These are phyloP conservation scores for Parasitella parasitica DNA, from an alignment of 371 early-diverging fungal genomes.

Conservation along the genomic window DNA sequence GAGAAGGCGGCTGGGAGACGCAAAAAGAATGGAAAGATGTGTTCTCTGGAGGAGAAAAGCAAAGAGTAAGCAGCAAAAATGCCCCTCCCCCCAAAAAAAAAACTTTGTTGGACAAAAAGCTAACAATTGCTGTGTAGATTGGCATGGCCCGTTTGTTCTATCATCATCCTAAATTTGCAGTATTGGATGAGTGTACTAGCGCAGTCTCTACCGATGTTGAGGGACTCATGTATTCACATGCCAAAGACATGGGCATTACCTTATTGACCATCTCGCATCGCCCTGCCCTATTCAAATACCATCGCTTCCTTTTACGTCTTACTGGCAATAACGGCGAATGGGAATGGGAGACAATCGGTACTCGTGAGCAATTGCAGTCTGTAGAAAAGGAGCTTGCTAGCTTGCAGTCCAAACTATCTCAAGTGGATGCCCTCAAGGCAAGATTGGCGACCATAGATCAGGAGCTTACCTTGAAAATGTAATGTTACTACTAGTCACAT, in stretches of 20 bases:
- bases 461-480: constrained; percentile 54
- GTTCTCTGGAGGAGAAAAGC: constrained; percentile 91
- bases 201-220: constrained; percentile 90
- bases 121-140: constrained; percentile 52
- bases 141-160: constrained; percentile 78
- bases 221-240: constrained; percentile 86
- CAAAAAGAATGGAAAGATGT: constrained; percentile 91
- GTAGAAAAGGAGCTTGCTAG: constrained; percentile 79
- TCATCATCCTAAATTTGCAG: constrained; percentile 82
- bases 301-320: constrained; percentile 70
- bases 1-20: constrained; percentile 90
- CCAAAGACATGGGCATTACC: constrained; percentile 81
- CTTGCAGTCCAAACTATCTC: constrained; percentile 72
- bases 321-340: constrained; percentile 79
- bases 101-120: too few species aligned
- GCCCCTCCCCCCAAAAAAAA: too few species aligned
- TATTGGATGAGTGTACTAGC: constrained; percentile 80
- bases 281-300: constrained; percentile 86
- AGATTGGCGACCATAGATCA: constrained; percentile 68
- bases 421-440: constrained; percentile 67
- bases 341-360: constrained; percentile 77
- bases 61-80: constrained; percentile 79
- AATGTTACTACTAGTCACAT: constrained; percentile 4
- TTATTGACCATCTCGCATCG: constrained; percentile 89
- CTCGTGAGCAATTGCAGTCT: constrained; percentile 74